Conservation (phyloP, 108 stramenopile genomes). For the Nitzschia inconspicua region DNA sequence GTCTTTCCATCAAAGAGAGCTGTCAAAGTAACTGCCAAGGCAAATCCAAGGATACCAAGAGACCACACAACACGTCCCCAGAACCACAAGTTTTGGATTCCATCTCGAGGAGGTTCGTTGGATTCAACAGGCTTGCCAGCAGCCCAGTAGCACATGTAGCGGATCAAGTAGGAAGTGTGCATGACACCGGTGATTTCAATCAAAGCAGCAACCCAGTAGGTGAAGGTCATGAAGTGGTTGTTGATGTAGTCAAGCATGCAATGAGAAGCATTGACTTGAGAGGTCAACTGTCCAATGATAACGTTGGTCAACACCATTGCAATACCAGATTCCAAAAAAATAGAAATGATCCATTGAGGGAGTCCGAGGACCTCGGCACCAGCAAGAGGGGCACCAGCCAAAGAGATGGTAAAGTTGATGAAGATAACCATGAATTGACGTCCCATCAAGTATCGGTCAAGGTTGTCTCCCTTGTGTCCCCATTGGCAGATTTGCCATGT, state of each 20-base stretch:
- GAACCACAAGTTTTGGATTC: slow-evolving; percentile 30
- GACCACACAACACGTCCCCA: slow-evolving; percentile 54
- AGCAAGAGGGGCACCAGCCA: slow-evolving; percentile 57
- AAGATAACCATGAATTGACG: slow-evolving; percentile 85
- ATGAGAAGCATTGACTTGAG: slow-evolving; percentile 46
- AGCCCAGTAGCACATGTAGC: slow-evolving; percentile 27
- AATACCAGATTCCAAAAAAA: slow-evolving; percentile 76
- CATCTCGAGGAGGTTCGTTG: slow-evolving; percentile 49
- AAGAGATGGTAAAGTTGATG: slow-evolving; percentile 65
- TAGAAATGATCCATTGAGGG: slow-evolving; percentile 44
- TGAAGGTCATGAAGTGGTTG: slow-evolving; percentile 66
- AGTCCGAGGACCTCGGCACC: slow-evolving; percentile 53
- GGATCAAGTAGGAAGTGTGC: slow-evolving; percentile 65
- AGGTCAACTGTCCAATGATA: slow-evolving; percentile 61
- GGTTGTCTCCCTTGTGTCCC: slow-evolving; percentile 78
- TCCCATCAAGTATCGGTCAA: slow-evolving; percentile 81
- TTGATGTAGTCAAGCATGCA: slow-evolving; percentile 87
- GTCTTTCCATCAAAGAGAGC: slow-evolving; percentile 63
- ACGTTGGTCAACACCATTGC: slow-evolving; percentile 65
- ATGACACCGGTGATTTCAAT: slow-evolving; percentile 70
- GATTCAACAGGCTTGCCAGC: slow-evolving; percentile 52
- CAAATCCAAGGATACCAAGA: slow-evolving; percentile 37
- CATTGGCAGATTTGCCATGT: slow-evolving; percentile 51
- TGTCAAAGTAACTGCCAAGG: slow-evolving; percentile 54
- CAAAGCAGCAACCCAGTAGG: slow-evolving; percentile 42